Evolutionary conservation across 1,139 yeast species (phyloP), one percentile per base, ranked within the genome.

Genomic region (Magnusiomyces tetraspermus): DNA sequence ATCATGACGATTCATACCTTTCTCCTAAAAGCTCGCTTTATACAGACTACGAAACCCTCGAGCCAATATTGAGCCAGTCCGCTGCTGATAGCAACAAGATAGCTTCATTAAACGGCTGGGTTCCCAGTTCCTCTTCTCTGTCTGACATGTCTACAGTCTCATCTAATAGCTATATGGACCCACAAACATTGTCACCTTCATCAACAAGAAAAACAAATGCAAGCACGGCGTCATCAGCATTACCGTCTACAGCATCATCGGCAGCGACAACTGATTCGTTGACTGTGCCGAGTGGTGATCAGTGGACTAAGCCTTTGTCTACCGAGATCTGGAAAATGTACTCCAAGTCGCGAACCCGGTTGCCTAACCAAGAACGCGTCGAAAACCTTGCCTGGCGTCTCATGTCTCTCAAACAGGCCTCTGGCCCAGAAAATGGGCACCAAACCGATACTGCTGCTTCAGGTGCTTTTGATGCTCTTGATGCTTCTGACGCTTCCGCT

Each of bases 311-410:
- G n/a, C n/a, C 33, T 8, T 69, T 75, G 26, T 75, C 83, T n/a
- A 79, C 79, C 53, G 77, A 79, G 46, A 72, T 87, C 28, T 87
- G 95, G 95, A 82, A 80, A 63, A 78, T 87, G 82, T 87, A 87
- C 67, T 75, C 84, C 51, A 78, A 78, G 61, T 94, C 94, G 19
- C 79, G 78, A 59, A 81, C 85, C 17, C 77, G 83, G 17, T 71
- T 87, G 49, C 95, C 95, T 0, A 82, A 84, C 66, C 77, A 79
- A 55, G 76, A 79, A 44, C 72, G 96, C 48, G 83, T 87, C 82
- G 88, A 85, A 64, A 87, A 87, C 65, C 70, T 87, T 51, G 82
- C 94, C 11, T 87, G 96, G 96, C 69, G 96, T 57, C 77, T 87
- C 80, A 83, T 87, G 89, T 78, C 76, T 51, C 71, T 84, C 62